These are phyloP conservation scores for Jacaranda copaia DNA, from an alignment of 257 asterid genomes.

Conservation along the genomic window DNA sequence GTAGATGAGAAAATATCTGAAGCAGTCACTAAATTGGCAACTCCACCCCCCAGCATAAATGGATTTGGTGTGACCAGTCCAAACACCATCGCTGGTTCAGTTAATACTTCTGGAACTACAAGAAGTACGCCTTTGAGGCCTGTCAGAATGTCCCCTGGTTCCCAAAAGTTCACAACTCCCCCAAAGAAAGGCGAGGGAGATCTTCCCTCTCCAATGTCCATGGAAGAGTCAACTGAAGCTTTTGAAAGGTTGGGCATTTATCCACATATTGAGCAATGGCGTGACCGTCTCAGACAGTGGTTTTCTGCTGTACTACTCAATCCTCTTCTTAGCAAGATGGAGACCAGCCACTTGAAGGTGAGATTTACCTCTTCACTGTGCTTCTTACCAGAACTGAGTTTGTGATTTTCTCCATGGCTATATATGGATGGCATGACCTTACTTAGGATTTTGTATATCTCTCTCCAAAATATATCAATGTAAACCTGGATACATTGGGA, in stretches of 20 bases:
- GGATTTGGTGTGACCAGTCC: constrained; percentile 78
- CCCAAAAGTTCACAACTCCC: constrained; percentile 90
- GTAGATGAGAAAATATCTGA: constrained; percentile 80
- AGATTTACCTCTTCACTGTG: constrained; percentile 34
- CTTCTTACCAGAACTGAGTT: constrained; percentile 19
- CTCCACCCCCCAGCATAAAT: constrained; percentile 80
- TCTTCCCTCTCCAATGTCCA: constrained; percentile 93
- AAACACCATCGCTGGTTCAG: constrained; percentile 58
- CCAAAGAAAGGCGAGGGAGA: constrained; percentile 95
- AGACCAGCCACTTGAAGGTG: constrained; percentile 87
- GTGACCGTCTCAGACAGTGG: constrained; percentile 94
- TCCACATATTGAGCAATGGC: constrained; percentile 88
- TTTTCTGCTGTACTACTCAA: constrained; percentile 76
- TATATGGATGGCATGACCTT: constrained; percentile 10
- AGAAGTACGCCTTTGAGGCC: constrained; percentile 94
- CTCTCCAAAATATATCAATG: constrained; percentile 1
- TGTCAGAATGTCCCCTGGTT: constrained; percentile 95
- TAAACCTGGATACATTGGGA: not conserved
- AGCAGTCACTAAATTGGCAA: constrained; percentile 70
- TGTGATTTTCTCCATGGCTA: constrained; percentile 1
- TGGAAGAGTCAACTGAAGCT: constrained; percentile 86
- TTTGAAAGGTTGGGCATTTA: constrained; percentile 78
- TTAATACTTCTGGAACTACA: constrained; percentile 78
- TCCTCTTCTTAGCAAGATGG: constrained; percentile 80
- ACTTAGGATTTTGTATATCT: not conserved